Evolutionary conservation across 805 yeast species (phyloP).

Genomic region (Brettanomyces naardenensis): DNA sequence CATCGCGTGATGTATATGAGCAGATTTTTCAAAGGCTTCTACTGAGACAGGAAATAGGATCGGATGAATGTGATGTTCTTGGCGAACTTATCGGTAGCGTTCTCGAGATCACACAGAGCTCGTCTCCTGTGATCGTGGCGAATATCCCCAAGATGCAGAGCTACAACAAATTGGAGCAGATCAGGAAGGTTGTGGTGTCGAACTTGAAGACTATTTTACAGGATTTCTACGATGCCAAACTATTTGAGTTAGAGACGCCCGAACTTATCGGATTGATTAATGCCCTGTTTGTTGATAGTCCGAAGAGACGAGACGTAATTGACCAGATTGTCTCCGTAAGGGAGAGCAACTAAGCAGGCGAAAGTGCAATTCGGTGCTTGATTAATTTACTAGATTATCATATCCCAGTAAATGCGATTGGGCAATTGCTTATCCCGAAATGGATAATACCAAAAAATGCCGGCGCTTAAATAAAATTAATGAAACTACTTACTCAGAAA

Average conservation of each 20-base stretch:
- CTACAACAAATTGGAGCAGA: slow-evolving; percentile 23
- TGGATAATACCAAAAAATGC: neutral
- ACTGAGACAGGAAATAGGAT: slow-evolving; percentile 21
- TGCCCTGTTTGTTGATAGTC: slow-evolving; percentile 39
- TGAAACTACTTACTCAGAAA: slow-evolving; percentile 19
- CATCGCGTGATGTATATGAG: slow-evolving; percentile 12
- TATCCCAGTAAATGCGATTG: too few relatives aligned
- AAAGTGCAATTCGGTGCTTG: too few relatives aligned
- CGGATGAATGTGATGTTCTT: slow-evolving; percentile 24
- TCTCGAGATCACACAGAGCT: neutral
- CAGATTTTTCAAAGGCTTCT: slow-evolving; percentile 14
- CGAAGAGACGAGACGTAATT: slow-evolving; percentile 34
- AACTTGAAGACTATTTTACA: slow-evolving; percentile 41
- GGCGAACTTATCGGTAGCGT: slow-evolving; percentile 9
- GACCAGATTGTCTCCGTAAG: slow-evolving; percentile 40
- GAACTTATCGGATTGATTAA: slow-evolving; percentile 36
- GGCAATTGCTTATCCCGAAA: neutral
- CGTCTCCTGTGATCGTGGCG: slow-evolving; percentile 1
- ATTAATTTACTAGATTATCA: too few relatives aligned
- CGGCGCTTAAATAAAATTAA: neutral
- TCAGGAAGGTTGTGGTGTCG: slow-evolving; percentile 17
- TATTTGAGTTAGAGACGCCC: slow-evolving; percentile 38
- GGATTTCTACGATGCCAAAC: slow-evolving; percentile 42
- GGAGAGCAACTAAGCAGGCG: slow-evolving; percentile 3
- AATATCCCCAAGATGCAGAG: slow-evolving; percentile 15